These are phyloP conservation scores for Gautieria morchelliformis DNA, from an alignment of 768 basidiomycete species.

Conservation along the genomic window DNA sequence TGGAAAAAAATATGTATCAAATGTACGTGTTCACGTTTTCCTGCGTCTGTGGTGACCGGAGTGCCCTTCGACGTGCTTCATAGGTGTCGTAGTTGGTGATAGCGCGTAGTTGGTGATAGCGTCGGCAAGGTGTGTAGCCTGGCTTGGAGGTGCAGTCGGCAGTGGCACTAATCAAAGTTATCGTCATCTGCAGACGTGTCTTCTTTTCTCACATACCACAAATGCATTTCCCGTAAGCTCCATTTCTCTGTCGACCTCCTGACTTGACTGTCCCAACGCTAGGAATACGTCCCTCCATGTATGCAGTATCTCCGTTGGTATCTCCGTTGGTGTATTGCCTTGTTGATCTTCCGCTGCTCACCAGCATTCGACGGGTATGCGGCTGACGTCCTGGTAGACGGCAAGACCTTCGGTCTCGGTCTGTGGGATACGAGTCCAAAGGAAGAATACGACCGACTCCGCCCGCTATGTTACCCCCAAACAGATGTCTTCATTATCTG, in stretches of 20 bases:
- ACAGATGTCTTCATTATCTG: slow-evolving; percentile 99
- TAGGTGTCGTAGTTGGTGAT: slow-evolving; percentile 97
- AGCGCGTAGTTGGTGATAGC: too few species aligned
- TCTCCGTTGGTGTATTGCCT: too few species aligned
- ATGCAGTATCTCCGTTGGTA: slow-evolving; percentile 15
- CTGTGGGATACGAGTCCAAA: slow-evolving; percentile 99
- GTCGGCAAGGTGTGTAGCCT: slow-evolving; percentile 81
- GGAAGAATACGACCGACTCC: slow-evolving; percentile 97
- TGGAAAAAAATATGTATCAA: slow-evolving; percentile 58
- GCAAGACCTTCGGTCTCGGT: slow-evolving; percentile 95
- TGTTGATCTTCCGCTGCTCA: slow-evolving; percentile 9
- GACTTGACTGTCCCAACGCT: slow-evolving; percentile 11
- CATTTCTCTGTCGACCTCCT: slow-evolving; percentile 12
- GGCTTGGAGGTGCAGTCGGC: neutral
- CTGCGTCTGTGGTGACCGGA: slow-evolving; percentile 5
- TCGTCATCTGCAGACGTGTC: slow-evolving; percentile 72
- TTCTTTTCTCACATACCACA: slow-evolving; percentile 98
- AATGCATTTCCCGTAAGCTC: slow-evolving; percentile 85
- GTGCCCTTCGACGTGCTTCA: slow-evolving; percentile 23
- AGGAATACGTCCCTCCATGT: slow-evolving; percentile 98
- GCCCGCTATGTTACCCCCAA: slow-evolving; percentile 97
- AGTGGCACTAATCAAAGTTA: too few species aligned
- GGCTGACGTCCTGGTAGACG: slow-evolving; percentile 97
- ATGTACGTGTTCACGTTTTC: slow-evolving; percentile 42
- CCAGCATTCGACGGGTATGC: slow-evolving; percentile 97